These are phyloP conservation scores for Candolleomyces eurysporus DNA, from an alignment of 768 basidiomycete species.

Conservation along the genomic window DNA sequence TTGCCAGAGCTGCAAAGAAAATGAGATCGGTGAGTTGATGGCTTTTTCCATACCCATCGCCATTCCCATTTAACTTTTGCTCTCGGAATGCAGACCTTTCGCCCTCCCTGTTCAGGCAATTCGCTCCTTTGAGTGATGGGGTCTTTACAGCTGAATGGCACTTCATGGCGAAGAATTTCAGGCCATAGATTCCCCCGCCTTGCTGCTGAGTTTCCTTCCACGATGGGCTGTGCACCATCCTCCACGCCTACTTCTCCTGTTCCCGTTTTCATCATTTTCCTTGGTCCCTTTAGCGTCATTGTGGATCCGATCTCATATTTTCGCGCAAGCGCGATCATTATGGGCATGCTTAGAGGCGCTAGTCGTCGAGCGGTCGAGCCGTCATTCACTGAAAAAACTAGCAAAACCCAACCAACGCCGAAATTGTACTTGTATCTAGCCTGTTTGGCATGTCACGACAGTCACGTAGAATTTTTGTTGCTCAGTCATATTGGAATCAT, in stretches of 20 bases:
- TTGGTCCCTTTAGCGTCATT: no score
- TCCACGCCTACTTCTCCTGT: neutral
- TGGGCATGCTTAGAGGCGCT: no score
- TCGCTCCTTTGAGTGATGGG: constrained; percentile 48
- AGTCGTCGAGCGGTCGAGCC: no score
- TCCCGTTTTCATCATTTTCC: neutral
- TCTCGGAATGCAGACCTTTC: constrained; percentile 56
- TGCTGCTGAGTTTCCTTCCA: neutral
- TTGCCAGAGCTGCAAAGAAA: constrained; percentile 52
- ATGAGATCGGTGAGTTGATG: constrained; percentile 52
- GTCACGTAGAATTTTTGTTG: no score
- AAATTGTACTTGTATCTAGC: no score
- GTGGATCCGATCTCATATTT: no score
- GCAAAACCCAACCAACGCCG: no score
- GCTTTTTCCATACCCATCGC: neutral
- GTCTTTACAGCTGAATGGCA: constrained; percentile 58
- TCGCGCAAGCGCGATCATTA: no score
- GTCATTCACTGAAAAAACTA: no score
- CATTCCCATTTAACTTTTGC: neutral
- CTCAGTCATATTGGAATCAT: no score
- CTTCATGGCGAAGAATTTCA: constrained; percentile 49
- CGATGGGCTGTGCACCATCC: neutral
- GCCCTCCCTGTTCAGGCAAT: constrained; percentile 51
- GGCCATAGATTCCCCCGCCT: constrained; percentile 27
- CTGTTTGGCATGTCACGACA: no score